Evolutionary conservation across 2,329 filamentous ascomycete genomes (phyloP).

Genomic region (Penicillium sp.): DNA sequence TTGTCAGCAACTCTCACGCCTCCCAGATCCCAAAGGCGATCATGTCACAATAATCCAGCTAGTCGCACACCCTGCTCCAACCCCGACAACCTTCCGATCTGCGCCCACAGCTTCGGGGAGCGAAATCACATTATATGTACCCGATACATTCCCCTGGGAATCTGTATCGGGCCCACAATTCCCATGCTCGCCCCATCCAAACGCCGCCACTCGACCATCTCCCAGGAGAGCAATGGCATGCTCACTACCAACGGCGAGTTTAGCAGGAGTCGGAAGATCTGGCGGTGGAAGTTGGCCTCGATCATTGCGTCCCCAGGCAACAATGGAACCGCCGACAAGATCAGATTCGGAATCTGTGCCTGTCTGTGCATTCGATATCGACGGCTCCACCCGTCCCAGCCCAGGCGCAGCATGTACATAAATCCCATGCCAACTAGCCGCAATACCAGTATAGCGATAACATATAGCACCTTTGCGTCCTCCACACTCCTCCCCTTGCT

Average conservation of each 20-base stretch:
- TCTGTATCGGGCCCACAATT: constrained; percentile 76
- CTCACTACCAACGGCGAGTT: constrained; percentile 83
- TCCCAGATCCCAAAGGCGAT: background rate
- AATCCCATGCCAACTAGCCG: constrained; percentile 78
- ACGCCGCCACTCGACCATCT: constrained; percentile 68
- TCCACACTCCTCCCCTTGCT: constrained; percentile 18
- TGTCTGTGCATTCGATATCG: background rate
- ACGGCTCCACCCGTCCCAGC: background rate
- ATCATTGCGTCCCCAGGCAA: constrained; percentile 80
- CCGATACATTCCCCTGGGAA: constrained; percentile 65
- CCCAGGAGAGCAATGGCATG: constrained; percentile 73
- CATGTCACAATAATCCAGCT: constrained; percentile 64
- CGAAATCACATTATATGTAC: constrained; percentile 65
- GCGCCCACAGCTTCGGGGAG: constrained; percentile 53
- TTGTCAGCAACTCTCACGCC: background rate
- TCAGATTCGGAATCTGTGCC: constrained; percentile 25
- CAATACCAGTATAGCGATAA: constrained; percentile 68
- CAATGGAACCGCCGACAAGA: constrained; percentile 54
- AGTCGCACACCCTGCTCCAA: constrained; percentile 88
- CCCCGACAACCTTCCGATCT: constrained; percentile 49
- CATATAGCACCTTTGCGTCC: constrained; percentile 12
- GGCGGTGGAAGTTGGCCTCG: constrained; percentile 74
- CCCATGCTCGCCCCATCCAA: constrained; percentile 98
- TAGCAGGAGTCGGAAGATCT: constrained; percentile 56
- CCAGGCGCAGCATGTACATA: constrained; percentile 56